Evolutionary conservation across 768 basidiomycete genomes (phyloP).

Genomic region (Tricholoma furcatifolium): DNA sequence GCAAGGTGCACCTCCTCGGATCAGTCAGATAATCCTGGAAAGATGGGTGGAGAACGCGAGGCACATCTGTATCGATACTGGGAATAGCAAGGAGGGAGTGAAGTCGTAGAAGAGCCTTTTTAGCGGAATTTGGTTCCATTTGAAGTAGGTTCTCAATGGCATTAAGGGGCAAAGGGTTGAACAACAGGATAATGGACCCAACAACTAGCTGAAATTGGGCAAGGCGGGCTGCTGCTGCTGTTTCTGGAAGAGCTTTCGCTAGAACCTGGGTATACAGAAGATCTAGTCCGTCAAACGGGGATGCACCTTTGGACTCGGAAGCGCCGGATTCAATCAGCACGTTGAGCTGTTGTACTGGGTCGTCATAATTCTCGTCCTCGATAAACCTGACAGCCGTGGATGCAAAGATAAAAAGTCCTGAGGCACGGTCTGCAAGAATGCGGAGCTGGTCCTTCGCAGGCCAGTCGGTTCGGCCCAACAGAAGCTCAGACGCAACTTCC

Average conservation of each 20-base stretch:
- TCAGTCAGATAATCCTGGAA: conserved; percentile 13
- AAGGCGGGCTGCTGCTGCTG: background rate
- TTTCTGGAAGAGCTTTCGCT: conserved; percentile 3
- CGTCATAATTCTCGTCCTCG: conserved; percentile 8
- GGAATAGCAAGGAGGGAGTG: conserved; percentile 9
- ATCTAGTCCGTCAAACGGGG: conserved; percentile 4
- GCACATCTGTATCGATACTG: background rate
- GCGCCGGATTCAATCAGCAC: background rate
- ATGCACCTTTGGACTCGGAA: background rate
- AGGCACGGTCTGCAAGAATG: conserved; percentile 1
- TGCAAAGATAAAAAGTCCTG: conserved; percentile 10
- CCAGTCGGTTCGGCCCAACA: conserved; percentile 1
- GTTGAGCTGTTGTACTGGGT: conserved; percentile 7
- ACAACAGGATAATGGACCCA: conserved; percentile 4
- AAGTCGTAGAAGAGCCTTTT: conserved; percentile 2
- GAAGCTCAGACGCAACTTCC: background rate
- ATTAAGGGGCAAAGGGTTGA: conserved; percentile 2
- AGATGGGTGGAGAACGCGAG: conserved; percentile 9
- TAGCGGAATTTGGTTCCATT: background rate
- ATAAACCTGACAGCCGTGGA: conserved; percentile 11
- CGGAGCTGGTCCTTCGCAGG: conserved; percentile 1
- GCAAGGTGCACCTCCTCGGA: background rate
- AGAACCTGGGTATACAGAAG: conserved; percentile 5
- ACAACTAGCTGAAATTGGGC: conserved; percentile 4
- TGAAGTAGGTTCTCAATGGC: conserved; percentile 4